Percentiles rank a stretch among this genome's conserved stretches.
phyloP scores from a whole-genome alignment of 2,329 filamentous ascomycete species.

The Exophiala sideris region DNA sequence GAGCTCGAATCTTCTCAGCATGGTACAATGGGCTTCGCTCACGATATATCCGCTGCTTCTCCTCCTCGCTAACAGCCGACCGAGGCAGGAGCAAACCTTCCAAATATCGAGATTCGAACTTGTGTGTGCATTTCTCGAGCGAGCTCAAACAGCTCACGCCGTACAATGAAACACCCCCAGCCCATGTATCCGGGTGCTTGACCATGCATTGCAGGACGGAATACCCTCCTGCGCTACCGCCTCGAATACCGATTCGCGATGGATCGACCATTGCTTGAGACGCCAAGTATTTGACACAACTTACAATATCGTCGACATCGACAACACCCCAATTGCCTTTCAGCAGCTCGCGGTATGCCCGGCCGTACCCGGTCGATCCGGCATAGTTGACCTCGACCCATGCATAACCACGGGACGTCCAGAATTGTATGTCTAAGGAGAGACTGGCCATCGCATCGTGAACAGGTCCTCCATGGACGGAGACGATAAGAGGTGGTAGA shows the following conservation, averaged over 20 bases:
- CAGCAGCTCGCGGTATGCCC: slow-evolving; percentile 49
- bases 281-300: slow-evolving; percentile 45
- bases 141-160: slow-evolving; percentile 52
- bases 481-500: slow-evolving; percentile 50
- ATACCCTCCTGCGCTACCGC: slow-evolving; percentile 54
- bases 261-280: slow-evolving; percentile 36
- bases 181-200: slow-evolving; percentile 47
- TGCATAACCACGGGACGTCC: slow-evolving; percentile 48
- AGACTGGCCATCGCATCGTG: slow-evolving; percentile 42
- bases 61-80: slow-evolving; percentile 35
- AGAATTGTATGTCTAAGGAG: slow-evolving; percentile 40
- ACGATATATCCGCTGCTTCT: slow-evolving; percentile 42
- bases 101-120: slow-evolving; percentile 56
- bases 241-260: slow-evolving; percentile 47
- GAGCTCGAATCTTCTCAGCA: slow-evolving; percentile 48
- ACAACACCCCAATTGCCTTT: slow-evolving; percentile 51
- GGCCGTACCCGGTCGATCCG: slow-evolving; percentile 52
- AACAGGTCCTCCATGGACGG: slow-evolving; percentile 42
- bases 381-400: slow-evolving; percentile 52
- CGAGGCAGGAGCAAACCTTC: slow-evolving; percentile 41
- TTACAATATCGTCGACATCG: slow-evolving; percentile 51
- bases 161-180: slow-evolving; percentile 49
- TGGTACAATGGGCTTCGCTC: slow-evolving; percentile 51
- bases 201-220: slow-evolving; percentile 50
- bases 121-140: slow-evolving; percentile 51